These are phyloP conservation scores for Lepidium africanum DNA, from an alignment of 345 rosid species.

Conservation along the genomic window DNA sequence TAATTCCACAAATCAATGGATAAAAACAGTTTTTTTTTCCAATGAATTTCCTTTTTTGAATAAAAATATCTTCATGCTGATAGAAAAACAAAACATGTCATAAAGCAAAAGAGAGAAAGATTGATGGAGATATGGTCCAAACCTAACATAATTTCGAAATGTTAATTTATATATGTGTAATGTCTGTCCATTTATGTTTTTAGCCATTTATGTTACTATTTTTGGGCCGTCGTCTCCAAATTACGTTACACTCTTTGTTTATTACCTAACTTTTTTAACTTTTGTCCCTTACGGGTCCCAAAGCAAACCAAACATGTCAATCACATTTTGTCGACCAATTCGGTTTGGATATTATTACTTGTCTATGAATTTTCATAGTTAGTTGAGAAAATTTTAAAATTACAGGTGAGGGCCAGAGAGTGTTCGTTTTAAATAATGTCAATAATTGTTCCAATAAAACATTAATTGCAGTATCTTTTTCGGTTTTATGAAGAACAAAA, in stretches of 20 bases:
- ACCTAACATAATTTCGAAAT: neutral
- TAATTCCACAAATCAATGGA: neutral
- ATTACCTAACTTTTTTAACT: slow-evolving; percentile 6
- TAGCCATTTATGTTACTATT: slow-evolving; percentile 16
- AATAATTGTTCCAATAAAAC: neutral
- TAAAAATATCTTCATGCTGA: neutral
- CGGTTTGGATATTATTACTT: neutral
- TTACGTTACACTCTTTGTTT: slow-evolving; percentile 5
- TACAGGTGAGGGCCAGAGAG: neutral
- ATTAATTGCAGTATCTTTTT: neutral
- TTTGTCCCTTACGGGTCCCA: no score
- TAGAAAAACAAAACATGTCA: neutral
- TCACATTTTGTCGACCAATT: slow-evolving; percentile 20
- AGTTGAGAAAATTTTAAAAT: neutral
- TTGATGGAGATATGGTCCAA: neutral
- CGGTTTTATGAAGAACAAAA: neutral
- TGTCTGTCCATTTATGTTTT: slow-evolving; percentile 7
- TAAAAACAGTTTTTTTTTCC: no score
- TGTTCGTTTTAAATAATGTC: neutral
- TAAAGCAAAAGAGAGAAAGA: neutral
- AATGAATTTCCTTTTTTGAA: no score
- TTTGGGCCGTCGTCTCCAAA: slow-evolving; percentile 16
- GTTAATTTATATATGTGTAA: neutral
- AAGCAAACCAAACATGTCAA: slow-evolving; percentile 16
- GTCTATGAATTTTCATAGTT: neutral